Conservation (phyloP, 2,329 filamentous ascomycete species). For the Ceratocystis lukuohia region DNA sequence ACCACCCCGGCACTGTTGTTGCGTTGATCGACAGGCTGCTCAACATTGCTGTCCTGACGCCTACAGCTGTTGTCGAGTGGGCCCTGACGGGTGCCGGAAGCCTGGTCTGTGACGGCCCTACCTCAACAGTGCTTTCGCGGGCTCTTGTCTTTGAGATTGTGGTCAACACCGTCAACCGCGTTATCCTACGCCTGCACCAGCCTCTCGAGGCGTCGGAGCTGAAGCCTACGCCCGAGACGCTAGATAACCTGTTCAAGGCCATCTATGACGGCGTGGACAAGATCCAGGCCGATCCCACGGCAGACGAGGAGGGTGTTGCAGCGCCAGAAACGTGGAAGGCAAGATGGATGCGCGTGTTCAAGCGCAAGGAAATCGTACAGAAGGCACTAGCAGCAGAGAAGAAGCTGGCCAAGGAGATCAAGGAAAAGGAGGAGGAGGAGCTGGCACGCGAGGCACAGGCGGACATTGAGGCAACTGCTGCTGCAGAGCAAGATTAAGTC, state of each 20-base stretch:
- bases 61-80: slow-evolving; percentile 79
- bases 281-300: slow-evolving; percentile 57
- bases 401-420: slow-evolving; percentile 16
- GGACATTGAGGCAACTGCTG: slow-evolving; percentile 14
- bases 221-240: slow-evolving; percentile 2
- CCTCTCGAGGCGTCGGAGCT: slow-evolving; percentile 14
- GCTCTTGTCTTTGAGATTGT: slow-evolving; percentile 82
- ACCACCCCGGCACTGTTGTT: slow-evolving; percentile 82
- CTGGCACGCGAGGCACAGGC: slow-evolving; percentile 28
- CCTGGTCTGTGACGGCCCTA: slow-evolving; percentile 34
- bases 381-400: slow-evolving; percentile 42
- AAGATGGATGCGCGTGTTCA: slow-evolving; percentile 76
- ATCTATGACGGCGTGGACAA: slow-evolving; percentile 50
- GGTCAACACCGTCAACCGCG: slow-evolving; percentile 57
- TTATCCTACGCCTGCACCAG: slow-evolving; percentile 13
- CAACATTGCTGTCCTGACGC: slow-evolving; percentile 90
- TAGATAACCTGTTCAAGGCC: slow-evolving; percentile 35
- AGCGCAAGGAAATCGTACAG: slow-evolving; percentile 70
- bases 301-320: slow-evolving; percentile 36
- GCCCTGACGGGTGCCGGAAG: slow-evolving; percentile 50
- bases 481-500: slow-evolving; percentile 3
- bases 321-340: slow-evolving; percentile 62
- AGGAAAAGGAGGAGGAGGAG: slow-evolving; percentile 17
- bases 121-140: slow-evolving; percentile 55
- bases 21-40: slow-evolving; percentile 92